Evolutionary conservation across 257 asterid genomes (phyloP), one percentile per base, ranked within the genome.

Genomic region (Nicotiana knightiana): DNA sequence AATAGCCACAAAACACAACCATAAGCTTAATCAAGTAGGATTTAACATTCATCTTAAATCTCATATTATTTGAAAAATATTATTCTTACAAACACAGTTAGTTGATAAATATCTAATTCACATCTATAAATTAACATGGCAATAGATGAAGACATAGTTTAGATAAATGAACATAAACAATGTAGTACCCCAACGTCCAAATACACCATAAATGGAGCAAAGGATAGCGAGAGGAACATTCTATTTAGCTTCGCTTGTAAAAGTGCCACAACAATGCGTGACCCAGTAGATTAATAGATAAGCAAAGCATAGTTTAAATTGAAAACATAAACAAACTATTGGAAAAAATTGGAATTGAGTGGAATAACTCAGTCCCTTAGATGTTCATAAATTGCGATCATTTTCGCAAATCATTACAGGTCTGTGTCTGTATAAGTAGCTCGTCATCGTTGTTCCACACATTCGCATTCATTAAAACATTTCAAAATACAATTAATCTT

Each of bases 301-400:
- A 66, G 10, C 32, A 32, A 82, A 61, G 82, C 81, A 78, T 15
- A 53, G 1, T 53, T 10, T 3, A 10, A 3, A 3, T 9, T 4
- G 28, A 35, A 32, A 3, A 0, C 7, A 51, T 3, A 39, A 39
- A 39, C 9, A 2, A 9, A 12, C 12, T 0, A 11, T 51, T 12
- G 4, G 5, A 2, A 3, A 39, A 39, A 7, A 43, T 0, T 43
- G 51, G 12, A 53, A 53, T 13, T 11, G 5, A 13, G 15, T 6
- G 37, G 59, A 88, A 84, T 82, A 85, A 83, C 91, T 81, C 87
- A 85, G 91, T 83, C 89, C 91, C 91, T 88, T 88, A 88, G 88
- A 88, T 88, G 89, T 88, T 86, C 88, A 48, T 78, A 82, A 8
- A 43, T 53, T 86, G 87, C 87, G 79, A 88, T 85, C 88, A 88